phyloP scores from a whole-genome alignment of 1,284 basidiomycete genomes.

The Rhodotorula sp. region DNA sequence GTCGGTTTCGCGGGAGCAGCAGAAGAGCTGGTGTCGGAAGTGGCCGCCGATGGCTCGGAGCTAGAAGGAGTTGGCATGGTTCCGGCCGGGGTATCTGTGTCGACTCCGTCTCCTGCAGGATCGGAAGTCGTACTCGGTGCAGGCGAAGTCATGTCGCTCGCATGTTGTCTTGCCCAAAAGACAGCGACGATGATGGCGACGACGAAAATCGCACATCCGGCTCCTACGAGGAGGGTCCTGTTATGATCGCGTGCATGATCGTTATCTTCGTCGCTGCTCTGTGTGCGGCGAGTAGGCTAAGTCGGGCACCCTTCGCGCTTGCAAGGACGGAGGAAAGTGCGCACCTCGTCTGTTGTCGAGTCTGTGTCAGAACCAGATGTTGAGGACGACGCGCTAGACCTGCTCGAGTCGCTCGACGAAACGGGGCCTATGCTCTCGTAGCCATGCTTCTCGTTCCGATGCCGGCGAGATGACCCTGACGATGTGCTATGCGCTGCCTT shows the following conservation, averaged over 20 bases:
- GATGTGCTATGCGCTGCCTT: too few species aligned
- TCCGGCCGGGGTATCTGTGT: not conserved
- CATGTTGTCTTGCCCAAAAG: not conserved
- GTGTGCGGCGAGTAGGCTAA: too few species aligned
- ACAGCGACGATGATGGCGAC: not conserved
- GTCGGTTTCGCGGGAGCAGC: not conserved
- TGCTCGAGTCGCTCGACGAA: too few species aligned
- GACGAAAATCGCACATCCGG: not conserved
- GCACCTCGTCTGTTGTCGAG: too few species aligned
- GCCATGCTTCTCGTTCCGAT: too few species aligned
- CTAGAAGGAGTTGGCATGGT: not conserved
- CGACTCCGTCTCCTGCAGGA: not conserved
- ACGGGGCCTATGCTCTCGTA: too few species aligned
- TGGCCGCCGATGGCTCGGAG: not conserved
- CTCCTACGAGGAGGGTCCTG: not conserved
- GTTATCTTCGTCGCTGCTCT: not conserved
- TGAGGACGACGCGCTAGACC: too few species aligned
- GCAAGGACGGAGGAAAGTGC: too few species aligned
- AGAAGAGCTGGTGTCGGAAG: not conserved
- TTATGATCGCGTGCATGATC: not conserved
- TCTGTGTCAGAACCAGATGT: too few species aligned
- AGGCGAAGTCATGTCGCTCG: not conserved
- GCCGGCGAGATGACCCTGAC: too few species aligned
- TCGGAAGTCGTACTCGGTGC: not conserved
- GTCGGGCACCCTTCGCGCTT: too few species aligned